Evolutionary conservation across 768 basidiomycete species (phyloP).

Genomic region (Boletus tylopilopsis): DNA sequence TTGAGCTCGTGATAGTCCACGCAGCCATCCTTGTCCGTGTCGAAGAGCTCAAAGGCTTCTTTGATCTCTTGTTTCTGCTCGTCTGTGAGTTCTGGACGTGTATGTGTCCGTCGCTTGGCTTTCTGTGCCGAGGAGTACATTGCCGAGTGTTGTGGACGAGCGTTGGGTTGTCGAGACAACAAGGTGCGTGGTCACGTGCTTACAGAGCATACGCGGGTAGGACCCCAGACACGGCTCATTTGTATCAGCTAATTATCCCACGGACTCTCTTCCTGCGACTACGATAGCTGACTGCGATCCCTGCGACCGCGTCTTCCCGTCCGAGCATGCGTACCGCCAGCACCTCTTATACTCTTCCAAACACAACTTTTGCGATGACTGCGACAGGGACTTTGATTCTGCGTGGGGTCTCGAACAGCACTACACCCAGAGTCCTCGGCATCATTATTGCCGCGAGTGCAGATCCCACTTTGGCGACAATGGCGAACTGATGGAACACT

Average conservation of each 20-base stretch:
- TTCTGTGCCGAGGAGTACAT: conserved; percentile 67
- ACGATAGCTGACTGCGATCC: conserved; percentile 36
- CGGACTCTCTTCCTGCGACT: too few species aligned
- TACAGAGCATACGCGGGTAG: too few species aligned
- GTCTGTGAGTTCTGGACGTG: conserved; percentile 80
- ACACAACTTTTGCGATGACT: conserved; percentile 46
- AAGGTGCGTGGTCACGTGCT: conserved; percentile 23
- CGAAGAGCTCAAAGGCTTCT: conserved; percentile 98
- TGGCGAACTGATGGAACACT: conserved; percentile 40
- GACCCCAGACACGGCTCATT: neutral
- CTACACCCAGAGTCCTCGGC: conserved; percentile 45
- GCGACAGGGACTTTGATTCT: conserved; percentile 43
- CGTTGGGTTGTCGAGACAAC: neutral
- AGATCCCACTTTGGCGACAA: conserved; percentile 37
- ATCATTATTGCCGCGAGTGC: conserved; percentile 54
- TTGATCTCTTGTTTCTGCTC: conserved; percentile 96
- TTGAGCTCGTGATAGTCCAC: conserved; percentile 99
- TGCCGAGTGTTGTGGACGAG: neutral
- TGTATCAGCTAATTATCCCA: neutral
- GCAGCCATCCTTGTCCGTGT: conserved; percentile 95
- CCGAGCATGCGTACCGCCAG: conserved; percentile 27
- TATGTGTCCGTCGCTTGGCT: conserved; percentile 68
- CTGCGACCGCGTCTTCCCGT: conserved; percentile 38
- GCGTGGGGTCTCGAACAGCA: conserved; percentile 43
- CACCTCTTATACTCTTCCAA: conserved; percentile 34